These are phyloP conservation scores for Candida mesenterica DNA, from an alignment of 1,139 yeast genomes.

Conservation along the genomic window DNA sequence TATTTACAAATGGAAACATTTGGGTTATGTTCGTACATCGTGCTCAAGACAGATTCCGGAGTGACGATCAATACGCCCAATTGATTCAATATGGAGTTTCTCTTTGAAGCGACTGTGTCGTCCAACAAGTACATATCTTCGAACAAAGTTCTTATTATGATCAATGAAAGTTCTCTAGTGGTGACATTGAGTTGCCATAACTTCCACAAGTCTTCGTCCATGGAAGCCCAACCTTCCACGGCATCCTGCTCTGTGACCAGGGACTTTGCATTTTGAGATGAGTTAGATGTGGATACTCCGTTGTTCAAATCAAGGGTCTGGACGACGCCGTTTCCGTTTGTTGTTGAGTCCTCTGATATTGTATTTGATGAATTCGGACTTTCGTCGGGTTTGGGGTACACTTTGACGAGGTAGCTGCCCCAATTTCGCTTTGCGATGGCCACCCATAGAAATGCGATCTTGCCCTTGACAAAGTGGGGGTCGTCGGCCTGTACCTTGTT, in stretches of 20 bases:
- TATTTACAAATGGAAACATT: constrained; percentile 61
- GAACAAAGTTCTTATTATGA: constrained; percentile 79
- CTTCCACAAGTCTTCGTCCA: constrained; percentile 75
- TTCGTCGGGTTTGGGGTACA: constrained; percentile 2
- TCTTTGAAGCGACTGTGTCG: constrained; percentile 82
- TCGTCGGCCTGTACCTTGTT: constrained; percentile 58
- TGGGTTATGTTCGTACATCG: constrained; percentile 71
- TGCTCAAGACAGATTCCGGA: constrained; percentile 61
- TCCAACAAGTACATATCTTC: constrained; percentile 94
- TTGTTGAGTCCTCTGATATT: no score
- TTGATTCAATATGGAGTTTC: constrained; percentile 77
- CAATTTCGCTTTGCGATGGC: constrained; percentile 89
- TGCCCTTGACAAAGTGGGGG: constrained; percentile 89
- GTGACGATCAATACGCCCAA: constrained; percentile 81
- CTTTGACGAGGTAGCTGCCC: constrained; percentile 59
- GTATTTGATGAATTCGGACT: background rate
- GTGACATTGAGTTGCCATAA: constrained; percentile 69
- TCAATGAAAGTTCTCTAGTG: constrained; percentile 71
- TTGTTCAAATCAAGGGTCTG: background rate
- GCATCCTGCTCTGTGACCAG: constrained; percentile 41
- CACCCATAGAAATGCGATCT: constrained; percentile 88
- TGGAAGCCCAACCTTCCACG: constrained; percentile 78
- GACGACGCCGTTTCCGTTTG: background rate
- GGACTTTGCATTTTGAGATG: constrained; percentile 5
- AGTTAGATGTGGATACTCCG: background rate